Percentiles rank a stretch among this genome's conserved stretches.
Conservation (phyloP, 2,329 filamentous ascomycete genomes). For the Fusarium aywerte region DNA sequence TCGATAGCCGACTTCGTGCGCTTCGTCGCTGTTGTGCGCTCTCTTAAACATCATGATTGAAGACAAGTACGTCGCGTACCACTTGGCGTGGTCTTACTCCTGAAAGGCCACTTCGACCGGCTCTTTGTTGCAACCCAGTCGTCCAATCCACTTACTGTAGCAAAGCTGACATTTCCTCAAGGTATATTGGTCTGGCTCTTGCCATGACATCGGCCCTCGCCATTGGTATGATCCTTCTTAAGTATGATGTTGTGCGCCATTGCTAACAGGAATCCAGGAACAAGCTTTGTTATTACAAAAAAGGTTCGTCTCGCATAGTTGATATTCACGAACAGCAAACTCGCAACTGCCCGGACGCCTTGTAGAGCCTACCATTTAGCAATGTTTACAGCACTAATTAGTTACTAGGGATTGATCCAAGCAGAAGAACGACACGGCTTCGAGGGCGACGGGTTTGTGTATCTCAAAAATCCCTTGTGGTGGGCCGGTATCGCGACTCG, state of each 20-base stretch:
- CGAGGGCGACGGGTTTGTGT: constrained; percentile 94
- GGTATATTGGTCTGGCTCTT: constrained; percentile 80
- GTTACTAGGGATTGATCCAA: constrained; percentile 81
- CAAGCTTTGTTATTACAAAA: constrained; percentile 99
- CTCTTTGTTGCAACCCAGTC: constrained; percentile 7
- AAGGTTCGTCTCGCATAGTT: constrained; percentile 69
- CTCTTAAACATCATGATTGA: constrained; percentile 50
- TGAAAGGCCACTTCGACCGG: constrained; percentile 7
- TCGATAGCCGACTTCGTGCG: constrained; percentile 17
- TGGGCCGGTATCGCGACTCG: constrained; percentile 93
- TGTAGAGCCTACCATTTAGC: background rate
- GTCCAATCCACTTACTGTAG: background rate
- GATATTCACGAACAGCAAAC: background rate
- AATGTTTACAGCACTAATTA: constrained; percentile 22
- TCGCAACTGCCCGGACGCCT: background rate
- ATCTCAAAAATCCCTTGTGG: constrained; percentile 95
- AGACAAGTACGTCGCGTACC: constrained; percentile 51
- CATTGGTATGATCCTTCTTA: constrained; percentile 68
- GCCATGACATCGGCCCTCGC: constrained; percentile 80
- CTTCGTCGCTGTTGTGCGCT: constrained; percentile 35
- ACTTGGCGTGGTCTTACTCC: constrained; percentile 10
- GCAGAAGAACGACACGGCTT: constrained; percentile 93
- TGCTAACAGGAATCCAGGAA: constrained; percentile 65
- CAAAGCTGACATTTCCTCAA: constrained; percentile 50
- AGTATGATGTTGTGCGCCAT: background rate